Base-by-base conservation (phyloP, 768 basidiomycete genomes). In the Asterophora lycoperdoides region DNA sequence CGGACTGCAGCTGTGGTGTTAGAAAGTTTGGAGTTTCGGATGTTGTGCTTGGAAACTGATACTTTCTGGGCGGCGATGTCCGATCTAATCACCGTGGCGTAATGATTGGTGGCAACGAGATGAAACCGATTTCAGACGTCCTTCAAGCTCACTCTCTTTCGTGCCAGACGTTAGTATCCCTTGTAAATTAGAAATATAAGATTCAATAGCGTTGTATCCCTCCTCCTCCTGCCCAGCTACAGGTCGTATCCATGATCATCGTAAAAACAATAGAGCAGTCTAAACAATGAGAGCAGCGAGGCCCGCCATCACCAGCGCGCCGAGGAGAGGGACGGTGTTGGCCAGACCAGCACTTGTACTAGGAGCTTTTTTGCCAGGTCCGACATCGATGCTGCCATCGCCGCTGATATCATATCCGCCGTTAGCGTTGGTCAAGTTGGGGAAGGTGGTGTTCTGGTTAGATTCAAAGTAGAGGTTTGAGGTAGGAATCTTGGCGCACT, bases 401-500 rank as follows among this genome's bases (percentile, higher is more conserved):
- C 74, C 72, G 46, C 68, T 66, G 46, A 68, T 61, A 39, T 72
- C 70, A 46, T 68, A 55, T 49, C 68, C 71, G 36, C 56, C 58
- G 26, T 64, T 60, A 26, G 68, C 65, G 42, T 68, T 64, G 51
- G 77, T 73, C 38, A 64, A 39, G 51, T 70, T 77, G 15, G 83
- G 83, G 78, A 87, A 88, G 0, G 83, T 70, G 17, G 57, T 60
- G 66, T 94, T 93, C 50, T 71, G 71, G 56, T 81, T 90, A 20
- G 84, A 89, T 72, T 97, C 94, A 40, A 83, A 71, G 71, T 96
- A 98, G 35, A 93, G 70, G 62, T 95, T 79, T 28, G 71, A 67
- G 17, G 76, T 59, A 5, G 81, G 77, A 57, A 83, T 76, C 43
- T 75, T 77, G 48, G 77, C 74, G 76, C 95, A 98, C 49, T 80